Evolutionary conservation across 352 stramenopile genomes (phyloP), one percentile per base, ranked within the genome.

Genomic region (Pythium pyrilobum): DNA sequence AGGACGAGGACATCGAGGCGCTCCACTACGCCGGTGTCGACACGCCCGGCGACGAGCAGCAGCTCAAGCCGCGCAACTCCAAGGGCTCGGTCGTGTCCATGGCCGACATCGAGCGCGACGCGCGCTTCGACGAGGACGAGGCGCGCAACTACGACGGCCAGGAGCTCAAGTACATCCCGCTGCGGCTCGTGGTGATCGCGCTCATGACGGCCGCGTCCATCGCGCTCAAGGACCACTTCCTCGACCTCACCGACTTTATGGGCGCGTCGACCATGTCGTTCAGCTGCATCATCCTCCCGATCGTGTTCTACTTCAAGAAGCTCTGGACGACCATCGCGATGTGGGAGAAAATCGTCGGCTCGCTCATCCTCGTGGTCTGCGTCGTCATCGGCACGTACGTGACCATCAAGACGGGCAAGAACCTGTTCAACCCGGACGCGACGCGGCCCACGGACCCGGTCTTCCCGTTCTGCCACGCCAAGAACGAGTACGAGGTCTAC

Each of bases 231-330:
- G 64, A 88, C 56, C 68, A 84, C 39, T 85, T 89, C 31, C 50
- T 77, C 15, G 78, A 86, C 52, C 76, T 89, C 29, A 69, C 69
- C n/a, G 78, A 87, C 55, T 87, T 89, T 28, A 68, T 85, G 25
- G 78, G 78, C 25, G 75, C 78, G 2, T 89, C 67, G 49, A 64
- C 66, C 46, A 76, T 83, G 31, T 71, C 75, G 16, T 64, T 83
- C 43, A 70, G 67, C 40, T 89, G 75, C 61, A 84, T 85, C 34
- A 78, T 87, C 40, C 54, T 89, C 37, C 78, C 78, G 8, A 83
- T 84, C 47, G 59, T 74, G 36, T 85, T 89, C 61, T 89, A 89
- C 74, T 57, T 89, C 13, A 87, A 85, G 59, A 68, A 77, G 46
- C 71, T 83, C 52, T 85, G 74, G 74, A 44, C 63, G 32, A 55